Evolutionary conservation across 1,284 basidiomycete genomes (phyloP), one percentile per base, ranked within the genome.

Genomic region (Lentinula novae-zelandiae): DNA sequence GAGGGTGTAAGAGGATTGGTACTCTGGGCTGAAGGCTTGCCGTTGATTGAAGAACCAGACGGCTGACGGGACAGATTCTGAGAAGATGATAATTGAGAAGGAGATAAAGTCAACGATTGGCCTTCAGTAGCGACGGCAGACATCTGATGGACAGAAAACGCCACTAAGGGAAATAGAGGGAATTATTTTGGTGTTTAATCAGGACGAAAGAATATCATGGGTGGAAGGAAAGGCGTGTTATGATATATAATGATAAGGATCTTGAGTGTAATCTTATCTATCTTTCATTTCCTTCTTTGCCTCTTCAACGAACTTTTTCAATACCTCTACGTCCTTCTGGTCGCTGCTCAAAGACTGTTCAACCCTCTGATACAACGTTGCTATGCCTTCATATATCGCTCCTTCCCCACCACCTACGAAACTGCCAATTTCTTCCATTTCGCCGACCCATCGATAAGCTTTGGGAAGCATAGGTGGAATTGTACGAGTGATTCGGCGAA

Each of bases 351-450:
- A 57, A 2, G 79, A 75, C 46, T 63, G 66, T 55, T 79, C 77
- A 3, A 85, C 68, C 38, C 80, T 71, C 60, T 74, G 70, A 65
- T 80, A 84, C 53, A 80, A 64, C 61, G 72, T 72, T 34, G 82
- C 76, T 49, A 85, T 67, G 6, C 83, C 84, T 53, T 73, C 69
- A 66, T 84, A 81, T 8, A 80, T 75, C 27, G 77, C 71, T 9
- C 75, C 76, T 59, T 80, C 78, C 0, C 71, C 74, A 2, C 72
- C 76, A 9, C 80, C 78, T 4, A 86, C 79, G 67, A 85, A 86
- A 9, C 68, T 73, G 1, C 78, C 76, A 52, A 87, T 84, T 68
- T 86, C 86, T 50, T 80, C 73, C 84, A 85, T 86, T 71, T 86
- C 83, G 52, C 77, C 79, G 5, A 81, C 77, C 78, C 79, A 87